Evolutionary conservation across 495 filamentous ascomycete species (phyloP), one percentile per base, ranked within the genome.

Genomic region (Hamigera avellanea): DNA sequence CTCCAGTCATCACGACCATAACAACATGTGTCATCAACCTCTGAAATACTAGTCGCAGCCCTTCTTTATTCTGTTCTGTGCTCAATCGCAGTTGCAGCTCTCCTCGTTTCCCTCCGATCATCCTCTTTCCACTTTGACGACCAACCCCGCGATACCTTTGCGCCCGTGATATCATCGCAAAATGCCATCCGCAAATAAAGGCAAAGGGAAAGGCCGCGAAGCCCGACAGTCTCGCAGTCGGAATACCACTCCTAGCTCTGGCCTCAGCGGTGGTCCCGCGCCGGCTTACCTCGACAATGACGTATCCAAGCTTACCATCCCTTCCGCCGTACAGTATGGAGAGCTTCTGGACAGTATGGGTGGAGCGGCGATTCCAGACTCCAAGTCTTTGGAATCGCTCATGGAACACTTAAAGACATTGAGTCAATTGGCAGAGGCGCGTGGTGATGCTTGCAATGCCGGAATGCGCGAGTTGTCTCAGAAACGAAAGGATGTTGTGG

Each of bases 201-300:
- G 83, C 41, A 86, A 84, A 43, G 73, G 80, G 45, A 86, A 86
- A 71, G 70, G 53, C 34, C 71, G 77, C 39, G 78, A 78, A 46
- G 72, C 65, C 32, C 78, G 84, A 39, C 78, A 75, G 41, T 83
- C 83, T 48, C 78, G 80, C 37, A 89, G 83, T 50, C 80, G 86
- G 47, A 89, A 91, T 57, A 87, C 84, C 8, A 93, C 86, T 2
- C 86, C 86, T 26, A 79, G 66, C 42, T 81, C 81, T 26, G 59
- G 51, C 14, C 54, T 65, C 42, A 73, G 67, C 44, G 64, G 67
- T 27, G 64, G 53, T 30, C 66, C 72, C 15, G 55, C 71, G 15
- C 61, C 67, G 19, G 69, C 54, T 40, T 71, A 70, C 40, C 53
- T 76, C 43, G 73, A 80, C 33, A 80, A 77, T 40, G 72, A 78